Percentiles rank a stretch among this genome's conserved stretches.
Evolutionary conservation across 73 alveolate species (phyloP).

Genomic region (Uronychia binucleata): DNA sequence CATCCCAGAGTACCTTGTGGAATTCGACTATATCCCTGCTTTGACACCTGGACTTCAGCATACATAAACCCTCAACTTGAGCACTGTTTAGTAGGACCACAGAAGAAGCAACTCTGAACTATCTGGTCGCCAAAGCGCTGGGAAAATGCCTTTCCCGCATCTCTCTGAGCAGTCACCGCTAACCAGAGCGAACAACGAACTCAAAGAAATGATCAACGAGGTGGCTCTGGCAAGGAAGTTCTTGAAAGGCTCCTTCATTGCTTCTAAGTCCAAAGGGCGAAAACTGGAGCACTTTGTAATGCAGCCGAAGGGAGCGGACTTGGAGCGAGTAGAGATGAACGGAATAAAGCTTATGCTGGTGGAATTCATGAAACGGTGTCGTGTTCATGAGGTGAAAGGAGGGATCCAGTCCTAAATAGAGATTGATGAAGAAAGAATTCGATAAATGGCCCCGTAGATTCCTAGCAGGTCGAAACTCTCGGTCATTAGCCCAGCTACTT

Average conservation of each 20-base stretch:
- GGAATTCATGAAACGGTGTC: background rate
- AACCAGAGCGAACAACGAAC: background rate
- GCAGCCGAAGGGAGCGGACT: background rate
- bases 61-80: no score
- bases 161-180: background rate
- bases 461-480: slow-evolving; percentile 41
- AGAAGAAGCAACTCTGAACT: background rate
- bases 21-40: slow-evolving; percentile 70
- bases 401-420: background rate
- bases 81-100: no score
- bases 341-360: background rate
- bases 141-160: background rate
- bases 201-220: background rate
- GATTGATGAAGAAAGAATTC: background rate
- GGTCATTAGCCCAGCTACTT: slow-evolving; percentile 7
- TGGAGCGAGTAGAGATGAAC: background rate
- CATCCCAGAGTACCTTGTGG: slow-evolving; percentile 89
- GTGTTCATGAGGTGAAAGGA: background rate
- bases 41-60: no score
- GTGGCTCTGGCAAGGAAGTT: background rate
- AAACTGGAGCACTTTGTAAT: background rate
- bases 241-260: background rate
- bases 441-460: slow-evolving; percentile 38
- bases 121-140: no score
- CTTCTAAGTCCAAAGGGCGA: background rate